Base-by-base conservation (phyloP, 2,329 filamentous ascomycete species). In the Ceratocystis huliohia region DNA sequence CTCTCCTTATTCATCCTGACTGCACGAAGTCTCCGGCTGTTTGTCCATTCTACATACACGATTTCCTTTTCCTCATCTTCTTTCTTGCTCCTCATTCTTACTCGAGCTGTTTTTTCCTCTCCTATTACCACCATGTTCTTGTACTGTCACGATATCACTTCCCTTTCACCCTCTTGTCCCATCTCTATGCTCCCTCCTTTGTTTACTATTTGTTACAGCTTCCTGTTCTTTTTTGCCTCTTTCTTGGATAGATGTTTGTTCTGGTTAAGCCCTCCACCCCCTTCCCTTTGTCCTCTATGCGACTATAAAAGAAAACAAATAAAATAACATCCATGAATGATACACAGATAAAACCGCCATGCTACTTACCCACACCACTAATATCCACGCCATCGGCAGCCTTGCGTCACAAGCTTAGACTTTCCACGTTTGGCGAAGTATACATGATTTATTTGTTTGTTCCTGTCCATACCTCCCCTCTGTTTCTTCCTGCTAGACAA, bases 71-170 rank as follows among this genome's bases (percentile, higher is more conserved):
- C 20, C 13, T 28, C 45, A 20, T 64, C 41, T 17, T 33, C 28
- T 64, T 15, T n/a, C 33, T 30, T 48, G 41, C 33, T 48, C 10
- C 37, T 41, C 37, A 41, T 41, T 4, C 10, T 41, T 13, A 41
- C 37, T 41, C 37, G 37, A 13, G 10, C 30, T 2, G 10, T 46
- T 25, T 37, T 65, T 46, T 22, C 46, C 50, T 63, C 59, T 56
- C 65, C 59, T 48, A 64, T 64, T 63, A 41, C 37, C 37, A 41
- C 37, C 10, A 41, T 41, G 63, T 48, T 65, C 13, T 46, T 57
- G 28, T 57, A 17, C 17, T 41, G 22, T 61, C 28, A 61, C 50
- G 15, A 44, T 50, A 50, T 50, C 48, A 20, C 48, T 25, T 25
- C n/a, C 13, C 8, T 50, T 22, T 22, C 22, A 5, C 37, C 37